Percentiles rank a stretch among this genome's conserved stretches.
phyloP scores from a whole-genome alignment of 768 basidiomycete genomes.

The Tricholoma sp. region DNA sequence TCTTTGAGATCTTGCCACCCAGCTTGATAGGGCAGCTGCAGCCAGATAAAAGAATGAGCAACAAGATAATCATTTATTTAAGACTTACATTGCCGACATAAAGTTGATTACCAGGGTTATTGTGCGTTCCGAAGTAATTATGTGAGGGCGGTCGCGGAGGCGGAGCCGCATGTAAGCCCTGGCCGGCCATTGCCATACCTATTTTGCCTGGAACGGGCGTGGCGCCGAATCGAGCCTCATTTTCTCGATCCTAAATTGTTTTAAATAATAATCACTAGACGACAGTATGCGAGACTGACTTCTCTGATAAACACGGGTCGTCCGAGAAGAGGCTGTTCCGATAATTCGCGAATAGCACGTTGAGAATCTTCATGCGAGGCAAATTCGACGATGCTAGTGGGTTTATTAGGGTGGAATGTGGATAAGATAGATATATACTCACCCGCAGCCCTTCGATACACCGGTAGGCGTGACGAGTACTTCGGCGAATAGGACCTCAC shows the following conservation, averaged over 20 bases:
- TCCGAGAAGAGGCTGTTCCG: constrained; percentile 86
- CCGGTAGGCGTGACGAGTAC: constrained; percentile 95
- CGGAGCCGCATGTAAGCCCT: constrained; percentile 71
- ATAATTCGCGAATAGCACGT: constrained; percentile 84
- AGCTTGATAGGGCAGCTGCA: constrained; percentile 90
- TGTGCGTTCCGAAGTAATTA: constrained; percentile 57
- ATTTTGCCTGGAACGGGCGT: constrained; percentile 95
- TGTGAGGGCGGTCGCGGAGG: constrained; percentile 82
- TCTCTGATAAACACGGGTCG: constrained; percentile 96
- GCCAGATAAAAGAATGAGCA: background rate
- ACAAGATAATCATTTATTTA: background rate
- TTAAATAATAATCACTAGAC: constrained; percentile 1
- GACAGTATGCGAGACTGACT: constrained; percentile 35
- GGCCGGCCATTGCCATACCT: constrained; percentile 94
- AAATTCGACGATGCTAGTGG: constrained; percentile 87
- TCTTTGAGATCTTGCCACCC: constrained; percentile 99
- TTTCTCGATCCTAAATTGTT: constrained; percentile 80
- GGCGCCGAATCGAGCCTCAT: constrained; percentile 91
- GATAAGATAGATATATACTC: constrained; percentile 29
- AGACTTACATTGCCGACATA: constrained; percentile 83
- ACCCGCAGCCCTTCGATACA: constrained; percentile 99
- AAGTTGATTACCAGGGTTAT: constrained; percentile 84
- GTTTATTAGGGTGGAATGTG: constrained; percentile 11
- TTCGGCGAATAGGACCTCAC: constrained; percentile 99
- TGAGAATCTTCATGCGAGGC: constrained; percentile 86